Conservation (phyloP, 1,139 yeast genomes). For the Candida mesenterica region DNA sequence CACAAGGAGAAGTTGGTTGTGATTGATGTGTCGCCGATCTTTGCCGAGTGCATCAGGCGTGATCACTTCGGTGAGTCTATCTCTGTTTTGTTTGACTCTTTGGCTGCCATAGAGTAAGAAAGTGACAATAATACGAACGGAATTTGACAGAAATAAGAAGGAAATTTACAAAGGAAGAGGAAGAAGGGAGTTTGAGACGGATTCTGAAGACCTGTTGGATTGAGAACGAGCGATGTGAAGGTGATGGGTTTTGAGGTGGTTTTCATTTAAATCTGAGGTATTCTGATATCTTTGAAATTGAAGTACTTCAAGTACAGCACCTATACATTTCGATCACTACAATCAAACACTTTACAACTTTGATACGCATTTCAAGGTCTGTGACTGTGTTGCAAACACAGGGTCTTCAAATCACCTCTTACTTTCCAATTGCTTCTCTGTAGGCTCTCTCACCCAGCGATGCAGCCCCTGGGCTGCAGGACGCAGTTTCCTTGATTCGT, state of each 20-base stretch:
- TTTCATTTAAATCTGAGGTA: too few relatives aligned
- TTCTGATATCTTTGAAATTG: too few relatives aligned
- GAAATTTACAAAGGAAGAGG: neutral
- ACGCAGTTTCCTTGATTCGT: slow-evolving; percentile 30
- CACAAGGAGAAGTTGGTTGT: slow-evolving; percentile 67
- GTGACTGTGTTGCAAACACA: too few relatives aligned
- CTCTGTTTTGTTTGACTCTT: slow-evolving; percentile 84
- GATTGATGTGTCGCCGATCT: slow-evolving; percentile 90
- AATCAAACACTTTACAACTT: too few relatives aligned
- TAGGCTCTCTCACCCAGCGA: slow-evolving; percentile 40
- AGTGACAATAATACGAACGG: too few relatives aligned
- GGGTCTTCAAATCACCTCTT: too few relatives aligned
- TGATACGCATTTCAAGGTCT: too few relatives aligned
- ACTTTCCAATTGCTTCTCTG: neutral
- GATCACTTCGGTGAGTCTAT: slow-evolving; percentile 97
- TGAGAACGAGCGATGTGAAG: too few relatives aligned
- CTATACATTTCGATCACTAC: too few relatives aligned
- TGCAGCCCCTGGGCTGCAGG: slow-evolving; percentile 64
- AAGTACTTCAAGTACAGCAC: too few relatives aligned
- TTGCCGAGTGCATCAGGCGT: slow-evolving; percentile 97
- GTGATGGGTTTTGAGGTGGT: too few relatives aligned
- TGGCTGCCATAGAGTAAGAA: slow-evolving; percentile 59
- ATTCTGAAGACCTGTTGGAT: neutral
- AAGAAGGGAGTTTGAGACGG: neutral
- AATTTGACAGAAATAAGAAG: neutral